phyloP scores from a whole-genome alignment of 495 filamentous ascomycete species.

The Penicillium dipodomyicola region DNA sequence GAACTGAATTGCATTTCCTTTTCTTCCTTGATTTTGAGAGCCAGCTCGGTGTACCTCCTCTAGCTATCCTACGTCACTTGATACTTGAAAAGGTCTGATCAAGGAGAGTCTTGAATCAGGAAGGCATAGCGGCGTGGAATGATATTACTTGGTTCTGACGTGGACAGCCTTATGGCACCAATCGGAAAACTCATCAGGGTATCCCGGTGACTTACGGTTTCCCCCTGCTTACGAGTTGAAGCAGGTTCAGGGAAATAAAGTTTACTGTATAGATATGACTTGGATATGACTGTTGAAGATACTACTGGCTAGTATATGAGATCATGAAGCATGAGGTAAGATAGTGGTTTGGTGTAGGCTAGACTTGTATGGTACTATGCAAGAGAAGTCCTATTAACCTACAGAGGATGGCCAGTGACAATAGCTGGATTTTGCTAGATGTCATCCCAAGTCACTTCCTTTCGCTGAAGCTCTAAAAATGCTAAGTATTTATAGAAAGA shows the following conservation, averaged over 20 bases:
- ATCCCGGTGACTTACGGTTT: not conserved
- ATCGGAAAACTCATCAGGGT: constrained; percentile 7
- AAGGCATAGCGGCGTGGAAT: constrained; percentile 3
- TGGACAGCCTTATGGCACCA: constrained; percentile 1
- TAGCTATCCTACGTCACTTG: not conserved
- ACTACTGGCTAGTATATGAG: no score
- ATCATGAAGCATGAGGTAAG: no score
- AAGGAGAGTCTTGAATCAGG: not conserved
- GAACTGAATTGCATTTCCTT: not conserved
- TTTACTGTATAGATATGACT: constrained; percentile 1
- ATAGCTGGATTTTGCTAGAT: no score
- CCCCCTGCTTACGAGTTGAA: not conserved
- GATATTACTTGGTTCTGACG: constrained; percentile 8
- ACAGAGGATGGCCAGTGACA: no score
- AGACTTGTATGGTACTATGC: no score
- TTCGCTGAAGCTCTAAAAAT: no score
- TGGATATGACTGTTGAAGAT: no score
- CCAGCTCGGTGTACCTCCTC: not conserved
- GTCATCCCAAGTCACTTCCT: no score
- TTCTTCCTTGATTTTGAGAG: not conserved
- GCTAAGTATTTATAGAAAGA: no score
- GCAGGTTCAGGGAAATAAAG: not conserved
- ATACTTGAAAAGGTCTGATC: not conserved
- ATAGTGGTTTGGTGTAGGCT: no score
- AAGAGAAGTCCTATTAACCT: no score